Percentiles rank a stretch among this genome's conserved stretches.
phyloP scores from a whole-genome alignment of 2,329 filamentous ascomycete genomes.

The Paecilomyces sp. region DNA sequence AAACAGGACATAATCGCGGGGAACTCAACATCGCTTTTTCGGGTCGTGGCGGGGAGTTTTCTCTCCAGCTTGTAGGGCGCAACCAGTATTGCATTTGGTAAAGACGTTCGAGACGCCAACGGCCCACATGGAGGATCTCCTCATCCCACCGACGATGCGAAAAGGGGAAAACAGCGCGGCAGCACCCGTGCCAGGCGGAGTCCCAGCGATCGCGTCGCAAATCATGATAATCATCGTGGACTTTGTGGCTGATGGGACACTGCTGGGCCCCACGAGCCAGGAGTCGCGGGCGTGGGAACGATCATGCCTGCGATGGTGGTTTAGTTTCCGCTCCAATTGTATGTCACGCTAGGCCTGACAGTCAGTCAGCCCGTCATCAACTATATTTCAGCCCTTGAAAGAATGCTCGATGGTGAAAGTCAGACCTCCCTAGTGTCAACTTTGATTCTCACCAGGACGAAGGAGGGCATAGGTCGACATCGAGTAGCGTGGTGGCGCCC shows the following conservation, averaged over 20 bases:
- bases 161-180: background rate
- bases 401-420: background rate
- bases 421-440: background rate
- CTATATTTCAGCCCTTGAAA: background rate
- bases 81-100: background rate
- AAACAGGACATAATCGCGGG: conserved; percentile 1
- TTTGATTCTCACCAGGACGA: background rate
- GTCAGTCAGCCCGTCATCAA: conserved; percentile 1
- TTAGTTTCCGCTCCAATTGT: background rate
- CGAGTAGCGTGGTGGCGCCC: background rate
- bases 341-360: background rate
- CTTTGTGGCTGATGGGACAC: background rate
- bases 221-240: background rate
- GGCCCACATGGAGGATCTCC: background rate
- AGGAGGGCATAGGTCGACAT: too few species aligned
- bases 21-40: background rate
- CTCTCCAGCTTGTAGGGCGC: background rate
- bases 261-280: background rate
- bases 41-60: background rate
- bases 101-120: background rate
- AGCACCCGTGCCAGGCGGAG: background rate
- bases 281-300: background rate
- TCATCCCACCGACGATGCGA: background rate
- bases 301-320: background rate
- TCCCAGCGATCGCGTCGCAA: background rate